Conservation (phyloP, 1,284 basidiomycete genomes). For the Psilocybe mexicana region DNA sequence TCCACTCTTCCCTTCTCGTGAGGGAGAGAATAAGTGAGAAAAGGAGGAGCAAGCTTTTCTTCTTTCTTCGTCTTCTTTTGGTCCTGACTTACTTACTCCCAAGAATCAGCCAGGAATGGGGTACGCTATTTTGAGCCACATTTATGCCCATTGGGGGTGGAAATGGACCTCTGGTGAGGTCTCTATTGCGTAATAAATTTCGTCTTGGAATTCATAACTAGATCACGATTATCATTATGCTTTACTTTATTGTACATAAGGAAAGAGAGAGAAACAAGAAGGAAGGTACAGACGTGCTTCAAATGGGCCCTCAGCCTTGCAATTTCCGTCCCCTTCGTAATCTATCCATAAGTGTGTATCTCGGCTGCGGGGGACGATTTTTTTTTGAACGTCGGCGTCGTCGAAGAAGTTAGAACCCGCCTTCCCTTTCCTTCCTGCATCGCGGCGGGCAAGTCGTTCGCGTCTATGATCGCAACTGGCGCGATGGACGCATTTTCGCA, state of each 20-base stretch:
- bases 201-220: slow-evolving; percentile 16
- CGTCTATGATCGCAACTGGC: background rate
- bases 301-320: slow-evolving; percentile 4
- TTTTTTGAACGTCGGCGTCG: background rate
- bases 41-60: slow-evolving; percentile 2
- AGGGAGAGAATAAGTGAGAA: slow-evolving; percentile 3
- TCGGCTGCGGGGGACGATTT: slow-evolving; percentile 13
- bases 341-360: slow-evolving; percentile 20
- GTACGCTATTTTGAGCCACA: slow-evolving; percentile 11
- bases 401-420: background rate
- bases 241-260: slow-evolving; percentile 17
- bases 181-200: slow-evolving; percentile 16
- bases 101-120: slow-evolving; percentile 10
- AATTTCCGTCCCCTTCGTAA: slow-evolving; percentile 20
- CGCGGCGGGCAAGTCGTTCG: background rate
- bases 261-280: slow-evolving; percentile 11
- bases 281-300: background rate
- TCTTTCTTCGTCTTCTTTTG: slow-evolving; percentile 15
- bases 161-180: background rate
- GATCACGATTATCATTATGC: slow-evolving; percentile 19
- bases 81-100: slow-evolving; percentile 23
- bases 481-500: background rate
- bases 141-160: slow-evolving; percentile 12
- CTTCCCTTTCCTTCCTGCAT: slow-evolving; percentile 2
- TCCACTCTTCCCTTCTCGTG: slow-evolving; percentile 12